These are phyloP conservation scores for Sporothrix dimorphospora DNA, from an alignment of 2,329 filamentous ascomycete genomes.

Conservation along the genomic window DNA sequence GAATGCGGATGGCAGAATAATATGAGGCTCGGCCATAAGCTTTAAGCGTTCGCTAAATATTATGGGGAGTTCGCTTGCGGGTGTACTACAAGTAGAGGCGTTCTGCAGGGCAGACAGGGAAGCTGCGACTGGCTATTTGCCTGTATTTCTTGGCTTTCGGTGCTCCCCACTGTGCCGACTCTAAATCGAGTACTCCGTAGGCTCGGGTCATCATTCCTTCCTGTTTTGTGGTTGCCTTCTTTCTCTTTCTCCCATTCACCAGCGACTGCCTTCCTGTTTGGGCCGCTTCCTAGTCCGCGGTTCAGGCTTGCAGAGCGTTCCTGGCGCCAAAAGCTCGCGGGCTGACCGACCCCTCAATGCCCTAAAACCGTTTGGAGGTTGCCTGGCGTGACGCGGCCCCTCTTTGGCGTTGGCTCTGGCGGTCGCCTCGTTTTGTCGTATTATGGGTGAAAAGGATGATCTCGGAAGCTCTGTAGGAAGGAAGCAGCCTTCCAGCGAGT, in stretches of 20 bases:
- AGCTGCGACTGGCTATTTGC: not conserved
- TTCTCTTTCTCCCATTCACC: not conserved
- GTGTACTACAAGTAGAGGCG: not conserved
- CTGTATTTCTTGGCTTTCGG: not conserved
- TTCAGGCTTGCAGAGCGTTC: not conserved
- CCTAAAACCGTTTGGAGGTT: slow-evolving; percentile 7
- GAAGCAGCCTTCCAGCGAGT: not conserved
- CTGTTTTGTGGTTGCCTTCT: slow-evolving; percentile 7
- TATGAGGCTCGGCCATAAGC: not conserved
- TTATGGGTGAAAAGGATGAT: not conserved
- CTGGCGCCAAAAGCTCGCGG: slow-evolving; percentile 9
- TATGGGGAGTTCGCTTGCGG: not conserved
- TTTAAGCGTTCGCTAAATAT: not conserved
- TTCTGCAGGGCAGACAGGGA: not conserved
- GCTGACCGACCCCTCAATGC: slow-evolving; percentile 5
- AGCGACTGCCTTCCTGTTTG: not conserved
- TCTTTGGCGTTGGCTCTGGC: slow-evolving; percentile 5
- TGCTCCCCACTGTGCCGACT: not conserved
- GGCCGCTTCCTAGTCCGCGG: not conserved
- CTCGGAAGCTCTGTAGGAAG: not conserved
- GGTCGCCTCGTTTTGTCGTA: not conserved
- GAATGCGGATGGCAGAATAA: not conserved
- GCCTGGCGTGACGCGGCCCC: slow-evolving; percentile 18
- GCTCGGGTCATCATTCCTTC: slow-evolving; percentile 18
- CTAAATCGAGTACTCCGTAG: not conserved